phyloP scores from a whole-genome alignment of 106 monocot species.

The Acorus gramineus region DNA sequence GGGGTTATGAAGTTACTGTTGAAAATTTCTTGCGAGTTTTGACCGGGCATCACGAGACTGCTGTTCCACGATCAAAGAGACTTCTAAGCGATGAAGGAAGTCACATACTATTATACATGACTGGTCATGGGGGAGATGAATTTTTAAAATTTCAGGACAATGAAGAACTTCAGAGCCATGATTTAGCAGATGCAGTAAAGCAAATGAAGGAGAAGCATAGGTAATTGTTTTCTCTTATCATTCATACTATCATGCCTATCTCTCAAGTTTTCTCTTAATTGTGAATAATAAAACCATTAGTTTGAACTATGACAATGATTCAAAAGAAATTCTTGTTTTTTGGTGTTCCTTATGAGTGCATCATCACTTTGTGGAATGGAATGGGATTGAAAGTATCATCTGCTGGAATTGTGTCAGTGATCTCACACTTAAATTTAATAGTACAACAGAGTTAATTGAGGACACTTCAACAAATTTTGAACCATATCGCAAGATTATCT shows the following conservation, averaged over 20 bases:
- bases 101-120: constrained; percentile 95
- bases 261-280: neutral
- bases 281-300: no score
- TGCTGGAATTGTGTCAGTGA: no score
- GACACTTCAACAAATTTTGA: no score
- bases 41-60: constrained; percentile 83
- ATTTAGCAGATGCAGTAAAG: constrained; percentile 96
- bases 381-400: no score
- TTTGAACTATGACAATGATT: no score
- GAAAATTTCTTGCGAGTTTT: constrained; percentile 90
- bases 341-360: no score
- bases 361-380: no score
- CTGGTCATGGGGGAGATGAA: constrained; percentile 92
- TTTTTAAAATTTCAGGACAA: constrained; percentile 96
- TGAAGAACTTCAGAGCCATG: constrained; percentile 98
- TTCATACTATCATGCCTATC: neutral
- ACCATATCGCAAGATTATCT: no score
- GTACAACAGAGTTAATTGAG: no score
- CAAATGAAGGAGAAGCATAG: constrained; percentile 96
- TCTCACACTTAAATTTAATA: no score
- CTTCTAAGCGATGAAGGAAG: constrained; percentile 96
- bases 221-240: constrained; percentile 7
- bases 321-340: no score
- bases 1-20: constrained; percentile 98
- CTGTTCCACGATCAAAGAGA: constrained; percentile 93